These are phyloP conservation scores for Ustilago cynodontis DNA, from an alignment of 1,284 basidiomycete genomes.

Conservation along the genomic window DNA sequence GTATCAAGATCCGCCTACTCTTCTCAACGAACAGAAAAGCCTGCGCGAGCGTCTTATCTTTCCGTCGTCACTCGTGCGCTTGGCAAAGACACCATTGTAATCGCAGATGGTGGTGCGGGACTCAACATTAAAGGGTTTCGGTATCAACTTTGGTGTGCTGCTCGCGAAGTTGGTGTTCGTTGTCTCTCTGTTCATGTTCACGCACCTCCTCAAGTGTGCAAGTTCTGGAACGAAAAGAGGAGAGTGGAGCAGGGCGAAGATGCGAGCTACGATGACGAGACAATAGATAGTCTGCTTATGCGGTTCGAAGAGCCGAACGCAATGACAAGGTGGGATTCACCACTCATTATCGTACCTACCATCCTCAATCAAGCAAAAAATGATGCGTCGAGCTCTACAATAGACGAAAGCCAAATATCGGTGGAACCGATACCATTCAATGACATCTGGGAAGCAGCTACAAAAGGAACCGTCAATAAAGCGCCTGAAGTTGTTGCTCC, in stretches of 20 bases:
- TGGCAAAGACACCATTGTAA: conserved; percentile 80
- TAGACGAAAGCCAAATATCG: conserved; percentile 75
- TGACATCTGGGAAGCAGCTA: conserved; percentile 84
- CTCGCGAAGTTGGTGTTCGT: conserved; percentile 85
- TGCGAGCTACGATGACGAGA: conserved; percentile 77
- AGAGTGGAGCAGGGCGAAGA: conserved; percentile 70
- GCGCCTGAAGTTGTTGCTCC: conserved; percentile 85
- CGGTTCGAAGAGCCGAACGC: conserved; percentile 96
- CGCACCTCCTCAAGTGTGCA: conserved; percentile 74
- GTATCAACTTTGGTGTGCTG: conserved; percentile 97
- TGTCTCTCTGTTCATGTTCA: conserved; percentile 83
- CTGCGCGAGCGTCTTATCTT: conserved; percentile 87
- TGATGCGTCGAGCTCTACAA: conserved; percentile 58
- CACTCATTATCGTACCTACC: conserved; percentile 82
- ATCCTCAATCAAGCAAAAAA: neutral
- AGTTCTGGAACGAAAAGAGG: conserved; percentile 78
- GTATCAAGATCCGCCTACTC: conserved; percentile 78
- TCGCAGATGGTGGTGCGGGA: conserved; percentile 81
- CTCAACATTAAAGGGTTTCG: conserved; percentile 97
- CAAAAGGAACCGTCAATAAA: conserved; percentile 82
- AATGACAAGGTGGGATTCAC: conserved; percentile 97
- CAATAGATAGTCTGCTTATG: conserved; percentile 89
- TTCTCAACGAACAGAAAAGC: conserved; percentile 86
- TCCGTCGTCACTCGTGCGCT: conserved; percentile 84
- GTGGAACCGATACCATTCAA: conserved; percentile 76